Evolutionary conservation across 768 basidiomycete species (phyloP).

Genomic region (Podaxis sp.): DNA sequence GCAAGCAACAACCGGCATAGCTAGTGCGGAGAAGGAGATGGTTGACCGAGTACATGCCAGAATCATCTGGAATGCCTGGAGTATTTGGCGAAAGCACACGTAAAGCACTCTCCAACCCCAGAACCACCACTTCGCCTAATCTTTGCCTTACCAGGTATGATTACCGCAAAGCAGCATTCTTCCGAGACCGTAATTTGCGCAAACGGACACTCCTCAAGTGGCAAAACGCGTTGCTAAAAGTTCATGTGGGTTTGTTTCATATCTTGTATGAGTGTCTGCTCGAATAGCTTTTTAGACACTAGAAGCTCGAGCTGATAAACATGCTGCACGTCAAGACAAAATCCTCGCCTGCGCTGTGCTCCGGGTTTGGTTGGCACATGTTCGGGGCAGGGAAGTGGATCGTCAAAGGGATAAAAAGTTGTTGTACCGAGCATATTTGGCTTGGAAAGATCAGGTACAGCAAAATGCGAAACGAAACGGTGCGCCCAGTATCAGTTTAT

Average conservation of each 20-base stretch:
- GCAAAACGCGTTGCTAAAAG: conserved; percentile 2
- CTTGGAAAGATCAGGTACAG: conserved; percentile 20
- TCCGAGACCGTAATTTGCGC: conserved; percentile 13
- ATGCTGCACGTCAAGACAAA: conserved; percentile 28
- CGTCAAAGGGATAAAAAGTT: conserved; percentile 18
- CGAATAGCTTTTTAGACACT: conserved; percentile 37
- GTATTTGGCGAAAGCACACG: conserved; percentile 57
- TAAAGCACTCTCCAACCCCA: conserved; percentile 30
- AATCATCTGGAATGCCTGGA: conserved; percentile 45
- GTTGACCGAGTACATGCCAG: conserved; percentile 43
- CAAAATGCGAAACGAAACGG: conserved; percentile 21
- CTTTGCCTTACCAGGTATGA: conserved; percentile 8
- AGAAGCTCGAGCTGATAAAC: conserved; percentile 55
- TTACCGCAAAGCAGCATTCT: conserved; percentile 5
- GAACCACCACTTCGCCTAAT: background rate
- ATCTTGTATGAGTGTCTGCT: background rate
- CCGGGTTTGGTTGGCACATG: conserved; percentile 28
- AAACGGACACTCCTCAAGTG: conserved; percentile 13
- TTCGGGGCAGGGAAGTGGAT: conserved; percentile 23
- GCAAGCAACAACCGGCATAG: conserved; percentile 45
- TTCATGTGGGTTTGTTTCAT: conserved; percentile 20
- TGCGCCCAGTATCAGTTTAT: conserved; percentile 5
- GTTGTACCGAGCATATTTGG: conserved; percentile 18
- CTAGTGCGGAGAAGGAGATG: conserved; percentile 43
- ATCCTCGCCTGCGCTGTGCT: conserved; percentile 24